Evolutionary conservation across 148 eudicot species (phyloP), one percentile per base, ranked within the genome.

Genomic region (Persicaria tinctoria): DNA sequence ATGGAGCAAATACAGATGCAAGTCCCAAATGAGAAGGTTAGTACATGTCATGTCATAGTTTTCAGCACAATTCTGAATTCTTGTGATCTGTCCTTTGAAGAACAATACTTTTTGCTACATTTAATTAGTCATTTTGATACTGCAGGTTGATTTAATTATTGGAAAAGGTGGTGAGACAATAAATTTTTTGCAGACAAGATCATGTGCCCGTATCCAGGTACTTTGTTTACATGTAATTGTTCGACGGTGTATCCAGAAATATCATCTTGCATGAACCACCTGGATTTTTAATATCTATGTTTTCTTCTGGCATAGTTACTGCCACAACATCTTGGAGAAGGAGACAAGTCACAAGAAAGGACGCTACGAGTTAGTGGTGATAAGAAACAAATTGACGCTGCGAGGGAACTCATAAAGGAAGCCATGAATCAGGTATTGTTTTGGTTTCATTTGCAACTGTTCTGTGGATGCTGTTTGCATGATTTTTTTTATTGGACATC

Each of bases 151-250:
- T 74, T 75, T 92, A 75, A 89, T 95, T 53, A 95, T 95, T 73
- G 99, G 99, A 70, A 93, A 86, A 84, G 90, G 91, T 73, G 99
- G 99, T 38, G 99, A 95, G 47, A 92, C 97, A 23, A 95, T 95
- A 48, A 92, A 89, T 82, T 87, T 74, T 83, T 82, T 95, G 73
- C 99, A 95, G 82, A 86, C 97, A 46, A 86, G 90, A 81, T 92
- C 99, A 47, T 97, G 99, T 47, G 99, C 99, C 49, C 94, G 99
- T 46, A 95, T 95, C 83, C 99, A 95, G 99, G 99, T 95, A 85
- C 8, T 66, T 44, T 66, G 70, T n/a, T 50, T 7, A 12, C 53
- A 50, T 50, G 53, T 50, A 12, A 66, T 38, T 66, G 3, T 11
- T 63, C 11, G 32, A 63, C 5, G 69, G 14, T 27, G 11, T 57